These are phyloP conservation scores for Yamadazyma kanchanaburiensis DNA, from an alignment of 1,139 yeast genomes.

Conservation along the genomic window DNA sequence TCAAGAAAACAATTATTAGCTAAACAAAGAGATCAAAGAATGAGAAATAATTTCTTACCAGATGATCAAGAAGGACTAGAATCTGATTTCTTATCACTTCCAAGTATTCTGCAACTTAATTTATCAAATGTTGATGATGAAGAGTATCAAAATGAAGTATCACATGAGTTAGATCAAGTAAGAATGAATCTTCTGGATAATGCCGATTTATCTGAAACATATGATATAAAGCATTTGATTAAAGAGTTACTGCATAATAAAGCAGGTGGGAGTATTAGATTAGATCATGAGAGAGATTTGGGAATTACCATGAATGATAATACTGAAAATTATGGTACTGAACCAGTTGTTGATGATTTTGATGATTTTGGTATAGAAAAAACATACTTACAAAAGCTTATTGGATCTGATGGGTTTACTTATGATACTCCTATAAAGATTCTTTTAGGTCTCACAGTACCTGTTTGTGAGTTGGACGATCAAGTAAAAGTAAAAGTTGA, in stretches of 20 bases:
- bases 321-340: neutral
- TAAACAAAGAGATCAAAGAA: conserved; percentile 23
- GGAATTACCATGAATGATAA: conserved; percentile 7
- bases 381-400: neutral
- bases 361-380: neutral
- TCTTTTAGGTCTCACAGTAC: conserved; percentile 8
- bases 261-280: conserved; percentile 3
- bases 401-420: too few relatives aligned
- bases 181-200: conserved; percentile 11
- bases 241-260: conserved; percentile 22
- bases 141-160: conserved; percentile 13
- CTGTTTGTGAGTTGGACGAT: conserved; percentile 5
- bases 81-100: conserved; percentile 15
- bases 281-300: conserved; percentile 4
- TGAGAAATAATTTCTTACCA: conserved; percentile 22
- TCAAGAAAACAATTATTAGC: conserved; percentile 18
- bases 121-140: conserved; percentile 19
- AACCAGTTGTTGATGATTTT: too few relatives aligned
- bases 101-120: conserved; percentile 29
- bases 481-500: conserved; percentile 2
- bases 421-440: conserved; percentile 9
- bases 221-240: conserved; percentile 32
- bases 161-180: conserved; percentile 14
- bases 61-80: neutral
- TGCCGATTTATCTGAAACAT: conserved; percentile 23